Percentiles rank a stretch among this genome's conserved stretches.
Conservation (phyloP, 1,284 basidiomycete genomes). For the Ganoderma lucidum region DNA sequence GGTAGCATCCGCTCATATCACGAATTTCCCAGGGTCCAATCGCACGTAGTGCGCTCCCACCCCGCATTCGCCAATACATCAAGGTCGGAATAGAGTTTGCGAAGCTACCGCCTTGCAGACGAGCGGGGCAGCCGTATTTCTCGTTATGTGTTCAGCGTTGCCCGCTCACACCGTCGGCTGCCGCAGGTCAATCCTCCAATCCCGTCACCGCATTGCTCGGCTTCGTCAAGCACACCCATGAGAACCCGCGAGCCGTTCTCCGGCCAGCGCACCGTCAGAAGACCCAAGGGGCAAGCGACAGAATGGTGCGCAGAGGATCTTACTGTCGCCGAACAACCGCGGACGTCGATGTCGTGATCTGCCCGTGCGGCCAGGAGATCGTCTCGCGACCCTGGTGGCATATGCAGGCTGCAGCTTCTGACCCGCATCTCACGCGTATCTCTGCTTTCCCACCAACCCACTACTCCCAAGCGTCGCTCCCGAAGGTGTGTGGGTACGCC, state of each 20-base stretch:
- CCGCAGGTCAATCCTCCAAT: constrained; percentile 23
- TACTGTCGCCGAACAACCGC: constrained; percentile 27
- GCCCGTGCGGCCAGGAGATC: constrained; percentile 8
- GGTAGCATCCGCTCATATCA: constrained; percentile 11
- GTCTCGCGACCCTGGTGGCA: constrained; percentile 5
- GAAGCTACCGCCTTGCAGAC: constrained; percentile 13
- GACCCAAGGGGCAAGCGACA: constrained; percentile 20
- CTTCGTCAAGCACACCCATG: constrained; percentile 25
- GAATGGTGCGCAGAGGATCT: constrained; percentile 16
- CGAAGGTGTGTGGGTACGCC: constrained; percentile 13
- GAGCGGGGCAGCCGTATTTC: constrained; percentile 28
- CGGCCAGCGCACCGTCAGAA: constrained; percentile 29
- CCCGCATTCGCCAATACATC: constrained; percentile 9
- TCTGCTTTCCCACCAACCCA: constrained; percentile 22
- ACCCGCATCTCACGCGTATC: constrained; percentile 20
- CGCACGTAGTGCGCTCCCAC: constrained; percentile 9
- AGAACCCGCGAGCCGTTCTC: constrained; percentile 26
- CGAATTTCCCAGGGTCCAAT: constrained; percentile 4
- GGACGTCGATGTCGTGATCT: constrained; percentile 20
- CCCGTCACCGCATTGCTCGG: constrained; percentile 8
- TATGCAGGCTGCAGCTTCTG: constrained; percentile 8
- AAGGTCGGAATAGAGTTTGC: constrained; percentile 22
- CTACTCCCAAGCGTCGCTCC: constrained; percentile 23
- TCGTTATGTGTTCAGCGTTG: constrained; percentile 10
- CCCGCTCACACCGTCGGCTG: constrained; percentile 30